Conservation (phyloP, 2,329 filamentous ascomycete genomes). For the Ceratocystis huliohia region DNA sequence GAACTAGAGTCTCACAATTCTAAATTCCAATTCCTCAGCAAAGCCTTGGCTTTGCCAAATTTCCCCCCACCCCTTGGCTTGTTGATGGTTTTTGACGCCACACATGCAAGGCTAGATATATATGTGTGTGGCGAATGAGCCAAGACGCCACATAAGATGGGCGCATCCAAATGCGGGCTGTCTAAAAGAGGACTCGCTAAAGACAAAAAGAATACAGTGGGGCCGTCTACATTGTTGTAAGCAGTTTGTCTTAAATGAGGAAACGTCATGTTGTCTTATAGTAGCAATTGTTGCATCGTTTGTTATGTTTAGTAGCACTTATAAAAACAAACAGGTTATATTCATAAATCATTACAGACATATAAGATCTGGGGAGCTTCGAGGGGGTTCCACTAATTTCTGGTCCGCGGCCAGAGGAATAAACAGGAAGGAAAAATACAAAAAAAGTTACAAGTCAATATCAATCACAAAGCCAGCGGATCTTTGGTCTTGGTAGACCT, state of each 20-base stretch:
- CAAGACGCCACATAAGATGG: neutral
- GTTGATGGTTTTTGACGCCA: conserved; percentile 7
- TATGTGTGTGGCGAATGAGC: neutral
- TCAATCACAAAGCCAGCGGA: neutral
- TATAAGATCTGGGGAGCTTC: conserved; percentile 11
- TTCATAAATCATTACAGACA: conserved; percentile 15
- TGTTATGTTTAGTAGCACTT: neutral
- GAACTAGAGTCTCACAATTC: too few relatives aligned
- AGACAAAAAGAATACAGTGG: neutral
- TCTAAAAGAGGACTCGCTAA: neutral
- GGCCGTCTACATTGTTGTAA: neutral
- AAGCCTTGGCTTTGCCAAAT: neutral
- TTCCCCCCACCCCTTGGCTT: conserved; percentile 8
- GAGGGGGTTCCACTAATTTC: neutral
- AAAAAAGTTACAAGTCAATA: neutral
- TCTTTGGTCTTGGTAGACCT: neutral
- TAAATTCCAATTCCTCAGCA: neutral
- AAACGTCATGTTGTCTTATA: neutral
- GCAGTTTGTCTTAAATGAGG: neutral
- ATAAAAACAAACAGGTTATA: neutral
- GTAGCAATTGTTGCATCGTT: too few relatives aligned
- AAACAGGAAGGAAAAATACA: neutral
- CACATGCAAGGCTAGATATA: neutral
- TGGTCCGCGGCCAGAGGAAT: neutral
- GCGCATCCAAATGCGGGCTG: neutral